Evolutionary conservation across 73 alveolate genomes (phyloP).

Genomic region (Blepharisma japonicum): DNA sequence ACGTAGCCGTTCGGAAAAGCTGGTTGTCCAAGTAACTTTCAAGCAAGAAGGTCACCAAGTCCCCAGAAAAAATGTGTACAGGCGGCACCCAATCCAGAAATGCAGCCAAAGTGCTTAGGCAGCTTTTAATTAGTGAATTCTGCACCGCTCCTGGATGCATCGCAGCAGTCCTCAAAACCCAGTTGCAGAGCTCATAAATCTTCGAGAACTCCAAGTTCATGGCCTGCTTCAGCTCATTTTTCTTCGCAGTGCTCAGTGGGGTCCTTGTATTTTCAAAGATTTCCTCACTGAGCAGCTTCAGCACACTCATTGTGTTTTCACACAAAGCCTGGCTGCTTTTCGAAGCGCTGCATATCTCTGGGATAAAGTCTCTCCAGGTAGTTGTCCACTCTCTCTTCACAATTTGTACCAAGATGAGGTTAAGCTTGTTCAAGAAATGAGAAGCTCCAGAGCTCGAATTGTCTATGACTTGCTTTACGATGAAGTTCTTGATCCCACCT

Average conservation of each 20-base stretch:
- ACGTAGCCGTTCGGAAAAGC: slow-evolving; percentile 14
- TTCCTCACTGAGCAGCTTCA: slow-evolving; percentile 89
- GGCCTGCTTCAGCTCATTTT: slow-evolving; percentile 69
- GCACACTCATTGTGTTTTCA: slow-evolving; percentile 83
- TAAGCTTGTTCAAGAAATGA: slow-evolving; percentile 73
- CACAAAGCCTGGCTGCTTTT: slow-evolving; percentile 75
- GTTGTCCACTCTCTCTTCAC: slow-evolving; percentile 94
- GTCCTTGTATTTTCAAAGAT: slow-evolving; percentile 87
- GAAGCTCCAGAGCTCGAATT: slow-evolving; percentile 30
- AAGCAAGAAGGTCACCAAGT: slow-evolving; percentile 38
- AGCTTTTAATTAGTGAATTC: slow-evolving; percentile 41
- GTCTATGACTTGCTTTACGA: slow-evolving; percentile 40
- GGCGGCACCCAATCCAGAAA: slow-evolving; percentile 64
- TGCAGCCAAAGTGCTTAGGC: slow-evolving; percentile 58
- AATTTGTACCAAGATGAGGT: slow-evolving; percentile 72
- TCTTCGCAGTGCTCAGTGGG: slow-evolving; percentile 70
- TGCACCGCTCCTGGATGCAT: slow-evolving; percentile 52
- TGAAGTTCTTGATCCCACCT: slow-evolving; percentile 53
- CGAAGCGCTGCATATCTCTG: slow-evolving; percentile 86
- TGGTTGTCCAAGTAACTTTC: slow-evolving; percentile 28
- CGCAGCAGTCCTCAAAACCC: slow-evolving; percentile 59
- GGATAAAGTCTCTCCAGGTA: slow-evolving; percentile 84
- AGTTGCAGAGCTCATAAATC: slow-evolving; percentile 82
- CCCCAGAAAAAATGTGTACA: slow-evolving; percentile 64
- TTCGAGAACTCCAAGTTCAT: slow-evolving; percentile 83